Evolutionary conservation across 1,139 yeast species (phyloP), one percentile per base, ranked within the genome.

Genomic region (Wickerhamomyces sp.): DNA sequence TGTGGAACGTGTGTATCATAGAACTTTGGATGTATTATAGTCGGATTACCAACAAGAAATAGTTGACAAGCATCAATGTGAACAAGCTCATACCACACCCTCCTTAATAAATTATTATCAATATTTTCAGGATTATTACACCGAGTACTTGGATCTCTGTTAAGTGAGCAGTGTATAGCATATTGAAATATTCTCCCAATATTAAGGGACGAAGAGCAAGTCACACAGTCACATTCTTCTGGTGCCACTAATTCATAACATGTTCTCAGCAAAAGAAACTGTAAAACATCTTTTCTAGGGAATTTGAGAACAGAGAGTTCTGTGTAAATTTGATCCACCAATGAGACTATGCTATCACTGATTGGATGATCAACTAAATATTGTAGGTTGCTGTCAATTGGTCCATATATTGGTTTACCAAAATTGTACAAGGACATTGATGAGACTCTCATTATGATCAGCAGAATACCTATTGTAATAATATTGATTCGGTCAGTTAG

Each of bases 1-100:
- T 42, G 46, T 3, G 58, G 58, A 15, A 45, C 40, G 4, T 48
- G 48, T 1, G 55, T 51, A 33, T 54, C 55, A 36, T 45, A 47
- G 25, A 43, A 47, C 21, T 40, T 38, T 1, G 35, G 28, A 31
- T 44, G 43, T 25, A 52, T 46, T 16, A 52, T 31, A 8, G 57
- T 46, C 1, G 56, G 55, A 13, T 41, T 28, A 1, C 58, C 58
- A 10, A 39, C 36, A 2, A 43, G 22, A 45, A 52, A 39, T 29
- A 48, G 13, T 31, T 47, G 54, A 27, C 46, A 43, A 12, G 46
- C 40, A 34, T 52, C 54, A 21, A 52, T 29, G 14, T 42, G 44
- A 2, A 47, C 38, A 20, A 52, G 36, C 22, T 41, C 41, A 21
- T 43, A 43, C 58, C 58, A 54, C 14, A 54, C 25, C 28, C 58